Evolutionary conservation across 108 stramenopile species (phyloP).

Genomic region (Bacterosira constricta): DNA sequence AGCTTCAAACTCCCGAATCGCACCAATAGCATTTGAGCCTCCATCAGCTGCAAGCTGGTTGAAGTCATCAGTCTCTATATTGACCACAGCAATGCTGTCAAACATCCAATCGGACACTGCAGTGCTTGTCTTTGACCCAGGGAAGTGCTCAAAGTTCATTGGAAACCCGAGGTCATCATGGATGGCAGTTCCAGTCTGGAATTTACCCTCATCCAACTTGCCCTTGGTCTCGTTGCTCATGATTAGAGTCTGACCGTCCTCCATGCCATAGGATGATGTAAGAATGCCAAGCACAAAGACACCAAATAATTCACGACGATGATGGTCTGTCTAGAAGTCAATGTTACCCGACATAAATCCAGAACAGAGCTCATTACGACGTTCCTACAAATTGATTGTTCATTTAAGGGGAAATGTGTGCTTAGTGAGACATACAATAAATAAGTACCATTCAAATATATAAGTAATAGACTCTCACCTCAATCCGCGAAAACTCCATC

Average conservation of each 20-base stretch:
- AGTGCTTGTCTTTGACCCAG: too few relatives aligned
- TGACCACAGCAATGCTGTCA: neutral
- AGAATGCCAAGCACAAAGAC: slow-evolving; percentile 3
- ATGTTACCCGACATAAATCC: neutral
- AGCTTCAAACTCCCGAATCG: too few relatives aligned
- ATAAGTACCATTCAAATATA: too few relatives aligned
- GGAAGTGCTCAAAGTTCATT: slow-evolving; percentile 20
- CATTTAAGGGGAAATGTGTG: too few relatives aligned
- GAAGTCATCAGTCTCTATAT: neutral
- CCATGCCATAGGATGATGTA: too few relatives aligned
- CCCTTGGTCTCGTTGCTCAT: slow-evolving; percentile 5
- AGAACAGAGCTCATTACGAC: neutral
- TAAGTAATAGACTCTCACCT: too few relatives aligned
- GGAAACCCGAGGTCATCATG: neutral
- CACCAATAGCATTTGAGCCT: slow-evolving; percentile 7
- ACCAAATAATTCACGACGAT: slow-evolving; percentile 6
- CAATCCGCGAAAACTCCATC: too few relatives aligned
- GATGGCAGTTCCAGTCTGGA: neutral
- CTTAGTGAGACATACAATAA: too few relatives aligned
- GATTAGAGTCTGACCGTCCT: neutral
- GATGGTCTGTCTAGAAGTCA: slow-evolving; percentile 18
- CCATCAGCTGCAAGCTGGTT: slow-evolving; percentile 7
- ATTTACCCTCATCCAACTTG: neutral
- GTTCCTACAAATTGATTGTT: too few relatives aligned
- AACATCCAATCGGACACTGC: too few relatives aligned